Conservation (phyloP, 2,329 filamentous ascomycete genomes). For the Beauveria sp. region DNA sequence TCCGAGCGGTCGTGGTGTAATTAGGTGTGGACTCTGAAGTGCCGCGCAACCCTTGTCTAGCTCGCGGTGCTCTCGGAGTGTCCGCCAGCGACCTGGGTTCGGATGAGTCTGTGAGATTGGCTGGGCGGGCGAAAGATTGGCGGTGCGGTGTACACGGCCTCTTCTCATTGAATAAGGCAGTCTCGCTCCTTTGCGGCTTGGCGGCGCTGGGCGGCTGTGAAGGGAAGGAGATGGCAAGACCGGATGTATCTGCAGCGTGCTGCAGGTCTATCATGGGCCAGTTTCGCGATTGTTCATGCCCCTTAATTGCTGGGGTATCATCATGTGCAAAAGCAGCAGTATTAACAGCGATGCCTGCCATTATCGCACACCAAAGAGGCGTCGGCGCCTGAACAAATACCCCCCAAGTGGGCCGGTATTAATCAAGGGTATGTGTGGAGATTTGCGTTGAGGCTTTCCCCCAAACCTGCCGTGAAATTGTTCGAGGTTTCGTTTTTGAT, state of each 20-base stretch:
- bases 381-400: conserved; percentile 1
- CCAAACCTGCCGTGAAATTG: too few species aligned
- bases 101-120: conserved; percentile 5
- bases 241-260: background rate
- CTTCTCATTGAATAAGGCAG: background rate
- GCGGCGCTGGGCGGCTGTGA: background rate
- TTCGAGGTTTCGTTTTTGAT: too few species aligned
- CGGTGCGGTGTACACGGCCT: background rate
- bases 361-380: background rate
- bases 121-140: background rate
- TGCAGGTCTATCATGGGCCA: background rate
- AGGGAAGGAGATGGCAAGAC: conserved; percentile 1
- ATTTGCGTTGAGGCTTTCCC: background rate
- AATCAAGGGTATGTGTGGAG: conserved; percentile 6
- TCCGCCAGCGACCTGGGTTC: background rate
- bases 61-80: conserved; percentile 1
- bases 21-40: background rate
- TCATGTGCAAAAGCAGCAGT: background rate
- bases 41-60: conserved; percentile 10
- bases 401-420: conserved; percentile 7
- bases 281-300: conserved; percentile 8
- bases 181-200: background rate
- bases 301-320: conserved; percentile 3
- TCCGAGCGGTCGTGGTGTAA: conserved; percentile 1
- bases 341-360: conserved; percentile 6